Percentiles rank a stretch among this genome's conserved stretches.
Conservation (phyloP, 768 basidiomycete species). For the Mrakia blollopis region DNA sequence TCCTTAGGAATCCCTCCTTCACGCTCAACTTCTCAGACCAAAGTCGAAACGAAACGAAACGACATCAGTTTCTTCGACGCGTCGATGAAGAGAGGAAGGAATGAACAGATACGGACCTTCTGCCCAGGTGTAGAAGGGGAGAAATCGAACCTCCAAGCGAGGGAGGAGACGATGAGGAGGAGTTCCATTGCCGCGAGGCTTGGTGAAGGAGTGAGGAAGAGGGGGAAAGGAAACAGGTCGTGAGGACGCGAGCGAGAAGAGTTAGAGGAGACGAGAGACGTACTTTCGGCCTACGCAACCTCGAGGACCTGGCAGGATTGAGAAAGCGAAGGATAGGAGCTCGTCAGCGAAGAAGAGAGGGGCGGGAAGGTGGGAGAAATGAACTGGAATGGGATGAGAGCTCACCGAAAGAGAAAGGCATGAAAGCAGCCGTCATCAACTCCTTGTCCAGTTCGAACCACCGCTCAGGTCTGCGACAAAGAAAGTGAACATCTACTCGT, state of each 20-base stretch:
- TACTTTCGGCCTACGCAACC: conserved; percentile 36
- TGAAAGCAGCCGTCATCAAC: conserved; percentile 66
- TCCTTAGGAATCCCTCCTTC: no score
- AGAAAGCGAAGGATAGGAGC: background rate
- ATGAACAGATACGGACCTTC: conserved; percentile 26
- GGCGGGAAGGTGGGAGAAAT: background rate
- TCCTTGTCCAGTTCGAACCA: conserved; percentile 60
- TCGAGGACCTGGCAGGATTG: conserved; percentile 59
- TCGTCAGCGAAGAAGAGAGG: background rate
- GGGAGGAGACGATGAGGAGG: conserved; percentile 33
- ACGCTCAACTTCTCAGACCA: no score
- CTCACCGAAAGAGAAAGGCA: conserved; percentile 54
- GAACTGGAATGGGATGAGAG: background rate
- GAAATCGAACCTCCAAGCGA: conserved; percentile 33
- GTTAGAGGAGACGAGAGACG: background rate
- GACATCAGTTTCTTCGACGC: background rate
- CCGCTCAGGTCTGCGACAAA: conserved; percentile 11
- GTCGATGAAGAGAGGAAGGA: background rate
- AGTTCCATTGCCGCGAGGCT: conserved; percentile 36
- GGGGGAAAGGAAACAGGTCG: no score
- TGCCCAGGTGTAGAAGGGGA: conserved; percentile 12
- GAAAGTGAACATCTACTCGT: background rate
- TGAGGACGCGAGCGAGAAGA: background rate
- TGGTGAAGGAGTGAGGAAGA: background rate
- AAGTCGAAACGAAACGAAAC: no score